Evolutionary conservation across 768 basidiomycete genomes (phyloP).

Genomic region (Exsudoporus frostii): DNA sequence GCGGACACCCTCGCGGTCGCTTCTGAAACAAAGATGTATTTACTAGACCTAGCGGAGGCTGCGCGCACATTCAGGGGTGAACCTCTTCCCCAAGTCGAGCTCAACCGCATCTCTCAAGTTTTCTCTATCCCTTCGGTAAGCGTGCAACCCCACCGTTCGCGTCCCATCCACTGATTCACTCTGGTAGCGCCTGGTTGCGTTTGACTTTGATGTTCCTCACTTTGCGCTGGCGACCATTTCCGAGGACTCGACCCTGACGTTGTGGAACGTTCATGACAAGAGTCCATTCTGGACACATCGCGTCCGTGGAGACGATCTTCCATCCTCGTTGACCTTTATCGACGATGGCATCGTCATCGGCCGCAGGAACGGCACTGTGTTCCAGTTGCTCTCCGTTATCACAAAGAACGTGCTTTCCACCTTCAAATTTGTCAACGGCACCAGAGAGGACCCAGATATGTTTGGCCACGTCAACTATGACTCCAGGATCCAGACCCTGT

Average conservation of each 20-base stretch:
- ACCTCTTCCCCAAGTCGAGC: conserved; percentile 63
- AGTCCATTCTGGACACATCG: conserved; percentile 72
- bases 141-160: not conserved
- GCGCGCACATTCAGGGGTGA: conserved; percentile 59
- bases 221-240: conserved; percentile 79
- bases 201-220: conserved; percentile 80
- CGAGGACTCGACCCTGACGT: conserved; percentile 74
- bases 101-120: conserved; percentile 64
- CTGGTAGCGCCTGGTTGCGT: conserved; percentile 71
- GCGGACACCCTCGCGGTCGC: conserved; percentile 80
- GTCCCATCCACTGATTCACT: not conserved
- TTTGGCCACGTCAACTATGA: conserved; percentile 88
- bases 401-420: conserved; percentile 73
- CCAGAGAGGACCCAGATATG: conserved; percentile 76
- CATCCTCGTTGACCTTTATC: conserved; percentile 81
- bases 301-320: conserved; percentile 74
- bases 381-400: conserved; percentile 77
- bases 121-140: conserved; percentile 72
- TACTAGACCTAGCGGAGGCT: conserved; percentile 68
- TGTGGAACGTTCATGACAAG: conserved; percentile 80
- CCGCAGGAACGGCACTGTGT: conserved; percentile 78
- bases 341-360: conserved; percentile 85
- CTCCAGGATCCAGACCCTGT: conserved; percentile 78
- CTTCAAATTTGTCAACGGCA: conserved; percentile 70
- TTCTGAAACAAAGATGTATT: conserved; percentile 69